Evolutionary conservation across 2,329 filamentous ascomycete genomes (phyloP).

Genomic region (Verticillium isaacii): DNA sequence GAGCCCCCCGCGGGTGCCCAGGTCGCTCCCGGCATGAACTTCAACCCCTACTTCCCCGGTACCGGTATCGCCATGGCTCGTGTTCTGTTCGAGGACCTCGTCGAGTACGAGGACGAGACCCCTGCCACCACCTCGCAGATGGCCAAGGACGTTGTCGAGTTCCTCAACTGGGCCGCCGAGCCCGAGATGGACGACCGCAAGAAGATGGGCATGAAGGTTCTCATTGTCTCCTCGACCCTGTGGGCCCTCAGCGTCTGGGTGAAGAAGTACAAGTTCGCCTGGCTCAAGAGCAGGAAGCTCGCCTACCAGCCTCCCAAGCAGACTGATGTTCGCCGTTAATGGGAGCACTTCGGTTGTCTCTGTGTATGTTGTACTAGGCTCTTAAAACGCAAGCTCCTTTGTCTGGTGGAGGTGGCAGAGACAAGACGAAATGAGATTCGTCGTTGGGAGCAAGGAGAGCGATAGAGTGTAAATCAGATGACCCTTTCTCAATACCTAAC

Average conservation of each 20-base stretch:
- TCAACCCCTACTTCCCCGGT: constrained; percentile 99
- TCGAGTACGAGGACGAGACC: constrained; percentile 97
- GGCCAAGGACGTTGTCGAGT: constrained; percentile 99
- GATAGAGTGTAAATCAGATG: constrained; percentile 48
- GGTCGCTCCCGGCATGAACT: constrained; percentile 89
- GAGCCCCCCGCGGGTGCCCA: constrained; percentile 86
- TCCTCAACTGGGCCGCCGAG: constrained; percentile 98
- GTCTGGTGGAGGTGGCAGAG: constrained; percentile 31
- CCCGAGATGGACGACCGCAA: constrained; percentile 99
- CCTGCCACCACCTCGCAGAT: constrained; percentile 95
- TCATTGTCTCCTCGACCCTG: constrained; percentile 73
- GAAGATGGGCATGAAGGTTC: constrained; percentile 98
- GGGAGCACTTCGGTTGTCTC: constrained; percentile 16
- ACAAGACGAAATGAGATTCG: constrained; percentile 11
- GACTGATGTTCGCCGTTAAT: constrained; percentile 40
- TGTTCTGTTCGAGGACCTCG: constrained; percentile 94
- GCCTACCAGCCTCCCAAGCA: constrained; percentile 73
- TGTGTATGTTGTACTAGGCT: constrained; percentile 23
- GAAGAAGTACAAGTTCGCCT: constrained; percentile 99
- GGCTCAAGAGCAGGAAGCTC: constrained; percentile 93
- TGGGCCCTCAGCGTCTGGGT: constrained; percentile 92
- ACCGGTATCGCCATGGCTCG: constrained; percentile 98
- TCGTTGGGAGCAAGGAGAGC: constrained; percentile 18
- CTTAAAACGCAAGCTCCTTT: constrained; percentile 35
- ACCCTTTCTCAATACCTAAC: constrained; percentile 31